These are phyloP conservation scores for Kodamaea plutei DNA, from an alignment of 1,139 yeast species.

Conservation along the genomic window DNA sequence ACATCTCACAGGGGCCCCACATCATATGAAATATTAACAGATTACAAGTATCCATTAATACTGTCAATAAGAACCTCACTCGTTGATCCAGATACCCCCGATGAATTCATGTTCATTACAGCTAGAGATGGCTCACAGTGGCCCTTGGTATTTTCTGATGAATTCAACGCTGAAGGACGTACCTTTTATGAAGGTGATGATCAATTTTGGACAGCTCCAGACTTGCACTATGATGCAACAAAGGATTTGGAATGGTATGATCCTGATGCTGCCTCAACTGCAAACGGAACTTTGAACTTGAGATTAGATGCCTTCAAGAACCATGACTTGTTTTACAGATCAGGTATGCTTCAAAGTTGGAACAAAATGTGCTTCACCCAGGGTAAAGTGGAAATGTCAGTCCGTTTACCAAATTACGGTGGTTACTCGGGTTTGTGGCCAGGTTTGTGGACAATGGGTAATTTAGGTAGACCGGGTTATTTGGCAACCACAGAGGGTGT, in stretches of 20 bases:
- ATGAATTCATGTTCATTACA: conserved; percentile 12
- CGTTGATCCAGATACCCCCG: conserved; percentile 29
- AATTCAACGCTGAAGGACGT: conserved; percentile 28
- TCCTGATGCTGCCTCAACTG: conserved; percentile 28
- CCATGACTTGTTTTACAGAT: conserved; percentile 26
- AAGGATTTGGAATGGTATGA: conserved; percentile 32
- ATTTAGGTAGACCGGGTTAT: conserved; percentile 29
- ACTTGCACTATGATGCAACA: conserved; percentile 28
- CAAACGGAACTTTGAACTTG: conserved; percentile 22
- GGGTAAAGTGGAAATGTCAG: conserved; percentile 23
- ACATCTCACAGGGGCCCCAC: conserved; percentile 15
- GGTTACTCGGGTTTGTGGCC: conserved; percentile 30
- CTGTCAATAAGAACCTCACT: conserved; percentile 22
- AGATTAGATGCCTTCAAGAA: conserved; percentile 27
- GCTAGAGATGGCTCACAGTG: conserved; percentile 21
- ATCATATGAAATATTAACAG: conserved; percentile 21
- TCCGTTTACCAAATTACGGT: conserved; percentile 27
- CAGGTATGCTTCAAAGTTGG: conserved; percentile 33
- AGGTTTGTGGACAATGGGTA: conserved; percentile 33
- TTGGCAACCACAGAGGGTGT: conserved; percentile 30
- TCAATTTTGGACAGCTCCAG: conserved; percentile 27
- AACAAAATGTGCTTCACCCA: conserved; percentile 27
- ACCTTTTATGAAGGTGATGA: conserved; percentile 31
- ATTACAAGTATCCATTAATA: conserved; percentile 22
- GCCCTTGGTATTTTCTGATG: conserved; percentile 27